A percentile compares a stretch with the other conserved stretches of the same genome.
These are phyloP conservation scores for Acorus gramineus DNA, from an alignment of 106 monocot genomes.

Conservation along the genomic window DNA sequence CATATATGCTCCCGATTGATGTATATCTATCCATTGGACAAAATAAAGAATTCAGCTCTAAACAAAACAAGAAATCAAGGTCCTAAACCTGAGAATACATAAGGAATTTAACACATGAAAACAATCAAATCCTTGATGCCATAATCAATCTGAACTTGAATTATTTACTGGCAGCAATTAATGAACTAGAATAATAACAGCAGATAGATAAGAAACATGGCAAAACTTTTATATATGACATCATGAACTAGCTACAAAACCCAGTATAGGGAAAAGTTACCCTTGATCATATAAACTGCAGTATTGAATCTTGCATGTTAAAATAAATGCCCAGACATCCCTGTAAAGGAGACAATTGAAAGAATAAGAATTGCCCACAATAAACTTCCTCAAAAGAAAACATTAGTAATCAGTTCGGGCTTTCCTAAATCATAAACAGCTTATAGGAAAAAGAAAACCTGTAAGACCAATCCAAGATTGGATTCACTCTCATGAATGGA, in stretches of 20 bases:
- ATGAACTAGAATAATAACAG: no score
- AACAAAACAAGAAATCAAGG: no score
- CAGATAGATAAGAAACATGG: background rate
- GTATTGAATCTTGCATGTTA: conserved; percentile 79
- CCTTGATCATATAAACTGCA: conserved; percentile 95
- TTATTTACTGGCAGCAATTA: no score
- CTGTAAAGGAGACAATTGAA: conserved; percentile 23
- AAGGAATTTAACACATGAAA: no score
- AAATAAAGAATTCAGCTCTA: background rate
- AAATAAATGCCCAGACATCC: conserved; percentile 97
- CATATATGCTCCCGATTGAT: conserved; percentile 99
- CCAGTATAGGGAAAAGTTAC: conserved; percentile 30
- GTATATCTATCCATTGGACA: conserved; percentile 63
- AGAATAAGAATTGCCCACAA: background rate
- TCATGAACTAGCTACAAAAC: background rate
- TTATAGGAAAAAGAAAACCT: conserved; percentile 44
- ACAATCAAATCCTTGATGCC: no score
- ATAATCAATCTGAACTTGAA: no score
- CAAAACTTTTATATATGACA: background rate
- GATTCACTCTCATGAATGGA: conserved; percentile 99
- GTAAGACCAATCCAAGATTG: conserved; percentile 99
- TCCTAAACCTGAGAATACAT: no score
- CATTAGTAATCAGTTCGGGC: no score
- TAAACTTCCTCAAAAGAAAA: background rate
- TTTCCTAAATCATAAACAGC: background rate